Base-by-base conservation (phyloP, 2,329 filamentous ascomycete genomes). In the Fusarium nematophilum region DNA sequence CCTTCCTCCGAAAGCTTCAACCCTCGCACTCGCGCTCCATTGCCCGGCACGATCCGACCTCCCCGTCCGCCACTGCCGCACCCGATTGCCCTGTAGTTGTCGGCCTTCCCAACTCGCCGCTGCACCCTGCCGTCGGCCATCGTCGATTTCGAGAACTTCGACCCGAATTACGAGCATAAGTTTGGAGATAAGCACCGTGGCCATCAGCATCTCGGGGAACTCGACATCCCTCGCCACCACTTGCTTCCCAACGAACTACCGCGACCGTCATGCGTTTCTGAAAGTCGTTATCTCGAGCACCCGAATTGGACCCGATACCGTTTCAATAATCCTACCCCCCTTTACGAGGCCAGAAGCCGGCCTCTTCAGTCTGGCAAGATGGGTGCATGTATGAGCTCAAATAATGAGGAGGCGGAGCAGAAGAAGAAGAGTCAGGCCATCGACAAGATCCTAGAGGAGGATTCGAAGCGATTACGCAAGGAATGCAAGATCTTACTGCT, bases 401-500 rank as follows among this genome's bases (percentile, higher is more conserved):
- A 86, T 75, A 90, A 89, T 75, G 93, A 93, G 75, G 92, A 96
- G 81, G 87, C 84, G 75, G 93, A 97, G 74, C 89, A 93, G 83
- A 97, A 95, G 86, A 97, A 98, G 84, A 88, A 91, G 78, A 97
- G 93, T 78, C 93, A 97, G 79, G 90, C 90, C 76, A 99, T 99
- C 73, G 95, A 99, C 79, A 91, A 90, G 78, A 90, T 87, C 70
- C 83, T 99, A 60, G 94, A 98, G 76, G 94, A 98, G 75, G 95
- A 99, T 77, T 96, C 93, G 46, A 92, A 92, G 77, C 87, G 91
- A 76, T 82, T 98, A 82, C 89, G 93, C 75, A 87, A 93, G 81
- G 95, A 99, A 90, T 98, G 95, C 92, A 99, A 99, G 81, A 98
- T 99, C 68, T 80, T 99, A 59, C 82, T 99, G 49, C 83, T 99